Evolutionary conservation across 192 early-diverging fungal species (phyloP).

Genomic region (Phlyctochytrium bullatum): DNA sequence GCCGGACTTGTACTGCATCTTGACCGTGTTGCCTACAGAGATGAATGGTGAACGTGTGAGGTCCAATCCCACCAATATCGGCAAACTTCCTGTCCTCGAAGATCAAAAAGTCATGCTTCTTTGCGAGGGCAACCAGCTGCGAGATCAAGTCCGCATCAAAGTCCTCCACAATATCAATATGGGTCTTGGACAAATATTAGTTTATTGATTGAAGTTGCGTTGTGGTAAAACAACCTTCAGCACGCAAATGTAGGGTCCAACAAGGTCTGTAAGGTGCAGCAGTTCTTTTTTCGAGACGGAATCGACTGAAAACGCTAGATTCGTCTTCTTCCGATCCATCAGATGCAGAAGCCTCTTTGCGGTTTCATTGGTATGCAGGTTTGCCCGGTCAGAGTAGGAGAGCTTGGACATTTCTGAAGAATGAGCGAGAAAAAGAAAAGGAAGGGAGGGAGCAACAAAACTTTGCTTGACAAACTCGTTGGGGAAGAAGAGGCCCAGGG

Average conservation of each 20-base stretch:
- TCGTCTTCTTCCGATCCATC: constrained; percentile 89
- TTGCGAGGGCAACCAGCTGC: constrained; percentile 69
- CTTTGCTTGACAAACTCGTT: too few relatives aligned
- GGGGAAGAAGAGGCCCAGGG: too few relatives aligned
- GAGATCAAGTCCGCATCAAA: constrained; percentile 84
- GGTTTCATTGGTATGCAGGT: constrained; percentile 69
- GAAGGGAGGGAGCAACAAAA: too few relatives aligned
- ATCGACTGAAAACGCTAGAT: constrained; percentile 89
- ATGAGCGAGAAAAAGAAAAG: too few relatives aligned
- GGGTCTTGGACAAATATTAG: constrained; percentile 66
- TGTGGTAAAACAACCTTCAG: too few relatives aligned
- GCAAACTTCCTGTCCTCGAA: constrained; percentile 99
- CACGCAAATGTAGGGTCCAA: constrained; percentile 93
- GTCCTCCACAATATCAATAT: constrained; percentile 91
- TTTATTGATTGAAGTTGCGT: too few relatives aligned
- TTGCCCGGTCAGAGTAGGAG: constrained; percentile 68
- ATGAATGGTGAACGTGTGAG: background rate
- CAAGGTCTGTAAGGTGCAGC: constrained; percentile 78
- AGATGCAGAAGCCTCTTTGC: constrained; percentile 70
- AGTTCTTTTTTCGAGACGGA: constrained; percentile 85
- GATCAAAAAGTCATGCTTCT: constrained; percentile 92
- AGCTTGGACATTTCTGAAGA: too few relatives aligned
- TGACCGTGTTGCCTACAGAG: constrained; percentile 91
- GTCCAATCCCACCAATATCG: constrained; percentile 73
- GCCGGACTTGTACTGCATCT: constrained; percentile 88